Evolutionary conservation across 345 rosid species (phyloP).

Genomic region (Gossypium stocksii): DNA sequence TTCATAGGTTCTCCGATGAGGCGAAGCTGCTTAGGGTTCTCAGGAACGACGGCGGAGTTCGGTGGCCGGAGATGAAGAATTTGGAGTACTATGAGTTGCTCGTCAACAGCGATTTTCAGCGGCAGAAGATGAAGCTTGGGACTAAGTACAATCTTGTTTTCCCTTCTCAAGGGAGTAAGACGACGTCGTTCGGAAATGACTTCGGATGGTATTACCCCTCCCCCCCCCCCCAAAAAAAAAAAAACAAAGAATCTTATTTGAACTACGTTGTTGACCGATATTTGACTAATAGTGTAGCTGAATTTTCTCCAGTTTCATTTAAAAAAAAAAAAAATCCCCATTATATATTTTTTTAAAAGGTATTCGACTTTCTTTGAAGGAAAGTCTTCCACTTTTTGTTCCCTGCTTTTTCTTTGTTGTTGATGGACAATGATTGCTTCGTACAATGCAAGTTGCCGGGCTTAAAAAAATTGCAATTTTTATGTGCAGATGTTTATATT

Average conservation of each 20-base stretch:
- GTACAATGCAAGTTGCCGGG: neutral
- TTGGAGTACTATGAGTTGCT: constrained; percentile 55
- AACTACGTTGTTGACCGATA: constrained; percentile 4
- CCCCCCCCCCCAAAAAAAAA: neutral
- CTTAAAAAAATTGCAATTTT: neutral
- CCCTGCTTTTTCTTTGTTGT: neutral
- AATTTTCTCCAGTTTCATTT: neutral
- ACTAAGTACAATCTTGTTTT: constrained; percentile 45
- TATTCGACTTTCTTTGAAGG: constrained; percentile 10
- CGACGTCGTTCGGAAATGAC: constrained; percentile 60
- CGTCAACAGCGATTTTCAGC: constrained; percentile 40
- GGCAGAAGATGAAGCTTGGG: constrained; percentile 80
- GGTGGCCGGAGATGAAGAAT: constrained; percentile 58
- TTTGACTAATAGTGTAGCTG: constrained; percentile 2
- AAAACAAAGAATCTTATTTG: neutral
- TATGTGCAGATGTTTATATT: neutral
- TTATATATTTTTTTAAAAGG: neutral
- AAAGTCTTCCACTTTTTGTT: neutral
- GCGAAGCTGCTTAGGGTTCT: constrained; percentile 37
- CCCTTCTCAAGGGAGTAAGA: constrained; percentile 79
- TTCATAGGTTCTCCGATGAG: constrained; percentile 82
- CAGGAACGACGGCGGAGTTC: constrained; percentile 10
- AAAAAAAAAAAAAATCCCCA: neutral
- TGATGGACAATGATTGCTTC: neutral
- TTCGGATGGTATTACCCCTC: constrained; percentile 54